Evolutionary conservation across 495 filamentous ascomycete species (phyloP), one percentile per base, ranked within the genome.

Genomic region (Trichoderma virens): DNA sequence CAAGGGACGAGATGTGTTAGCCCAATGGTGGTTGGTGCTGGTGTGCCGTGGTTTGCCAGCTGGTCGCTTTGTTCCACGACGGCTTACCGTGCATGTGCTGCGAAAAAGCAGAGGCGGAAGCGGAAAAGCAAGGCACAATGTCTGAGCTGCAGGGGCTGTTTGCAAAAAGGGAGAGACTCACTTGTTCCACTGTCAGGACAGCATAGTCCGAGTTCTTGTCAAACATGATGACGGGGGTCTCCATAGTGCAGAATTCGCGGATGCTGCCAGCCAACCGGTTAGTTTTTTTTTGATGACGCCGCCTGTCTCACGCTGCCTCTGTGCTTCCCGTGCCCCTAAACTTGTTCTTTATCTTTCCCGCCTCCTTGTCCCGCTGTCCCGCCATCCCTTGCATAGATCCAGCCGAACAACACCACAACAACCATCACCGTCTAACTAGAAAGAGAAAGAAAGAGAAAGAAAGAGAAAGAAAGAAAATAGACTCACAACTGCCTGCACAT

Each of bases 141-240:
- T 56, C 25, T 47, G 18, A 47, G 43, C 7, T 23, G 20, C 43
- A 47, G 43, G 18, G 43, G 43, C 16, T 47, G 13, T 39, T n/a
- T n/a, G n/a, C n/a, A n/a, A 14, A 39, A 47, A 5, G 47, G 47
- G 35, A 67, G 59, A 70, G 31, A 74, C 80, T 67, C 77, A 90
- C 89, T 82, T 91, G 83, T 61, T 84, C 85, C 65, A 97, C 79
- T 45, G 83, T 91, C 79, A 82, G 85, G n/a, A 92, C 82, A 9
- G 81, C 79, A 66, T 82, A 90, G 31, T 85, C 79, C 4, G 85
- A 87, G 51, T 90, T 79, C 62, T 82, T 86, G 71, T 92, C 91
- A 73, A 91, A 93, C 94, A 98, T 93, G 70, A 96, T 87, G n/a
- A 97, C 82, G 0, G 92, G 93, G 60, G 83, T 85, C 0, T 78